Conservation (phyloP, 495 filamentous ascomycete species). For the Aspergillus cristatus region DNA sequence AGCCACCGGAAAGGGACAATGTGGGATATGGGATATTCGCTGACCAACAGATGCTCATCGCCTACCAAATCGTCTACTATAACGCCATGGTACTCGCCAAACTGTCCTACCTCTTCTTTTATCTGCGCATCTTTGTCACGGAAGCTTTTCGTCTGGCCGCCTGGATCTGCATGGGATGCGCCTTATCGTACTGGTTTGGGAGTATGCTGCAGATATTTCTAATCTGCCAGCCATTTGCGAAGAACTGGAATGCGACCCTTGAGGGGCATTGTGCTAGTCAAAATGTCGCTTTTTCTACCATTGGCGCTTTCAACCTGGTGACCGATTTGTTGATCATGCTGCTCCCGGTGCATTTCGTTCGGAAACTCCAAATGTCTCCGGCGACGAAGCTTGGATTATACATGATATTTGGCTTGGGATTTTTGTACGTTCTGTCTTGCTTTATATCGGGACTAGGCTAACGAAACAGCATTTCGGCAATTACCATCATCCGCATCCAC, state of each 20-base stretch:
- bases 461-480: not conserved
- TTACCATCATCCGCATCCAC: conserved; percentile 1
- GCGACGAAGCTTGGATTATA: not conserved
- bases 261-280: conserved; percentile 1
- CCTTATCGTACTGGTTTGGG: not conserved
- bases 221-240: not conserved
- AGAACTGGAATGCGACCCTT: conserved; percentile 2
- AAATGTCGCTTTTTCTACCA: conserved; percentile 1
- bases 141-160: not conserved
- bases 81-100: conserved; percentile 1
- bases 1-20: too few relatives aligned
- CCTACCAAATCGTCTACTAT: not conserved
- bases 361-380: not conserved
- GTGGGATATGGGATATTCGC: too few relatives aligned
- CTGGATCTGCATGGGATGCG: not conserved
- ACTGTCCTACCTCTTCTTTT: not conserved
- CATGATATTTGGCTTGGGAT: conserved; percentile 1
- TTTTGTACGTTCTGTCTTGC: not conserved
- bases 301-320: conserved; percentile 1
- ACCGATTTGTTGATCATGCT: conserved; percentile 4
- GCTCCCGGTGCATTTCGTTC: not conserved
- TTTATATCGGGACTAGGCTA: not conserved
- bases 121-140: conserved; percentile 1
- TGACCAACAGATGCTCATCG: not conserved
- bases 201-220: not conserved